These are phyloP conservation scores for Physocladia obscura DNA, from an alignment of 192 early-diverging fungal species.

Conservation along the genomic window DNA sequence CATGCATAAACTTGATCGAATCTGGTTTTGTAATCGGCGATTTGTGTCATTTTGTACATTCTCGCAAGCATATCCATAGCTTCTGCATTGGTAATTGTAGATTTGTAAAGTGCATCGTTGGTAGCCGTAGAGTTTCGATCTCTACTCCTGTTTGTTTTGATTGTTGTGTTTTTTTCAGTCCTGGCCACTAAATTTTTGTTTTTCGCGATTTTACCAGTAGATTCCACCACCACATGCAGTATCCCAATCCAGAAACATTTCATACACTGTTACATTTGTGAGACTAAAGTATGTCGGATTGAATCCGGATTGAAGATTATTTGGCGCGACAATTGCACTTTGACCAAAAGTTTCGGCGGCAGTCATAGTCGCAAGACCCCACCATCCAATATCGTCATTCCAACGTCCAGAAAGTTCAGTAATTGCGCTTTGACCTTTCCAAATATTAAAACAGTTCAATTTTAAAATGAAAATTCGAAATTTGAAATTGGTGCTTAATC, in stretches of 20 bases:
- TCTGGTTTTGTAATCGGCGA: constrained; percentile 30
- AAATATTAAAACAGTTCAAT: neutral
- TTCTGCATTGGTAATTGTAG: constrained; percentile 45
- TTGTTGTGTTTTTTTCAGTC: no score
- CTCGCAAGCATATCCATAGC: constrained; percentile 35
- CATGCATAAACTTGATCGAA: constrained; percentile 36
- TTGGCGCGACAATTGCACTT: constrained; percentile 34
- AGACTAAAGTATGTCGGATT: constrained; percentile 15
- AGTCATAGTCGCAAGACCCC: constrained; percentile 20
- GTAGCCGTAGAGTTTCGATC: neutral
- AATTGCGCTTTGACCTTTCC: neutral
- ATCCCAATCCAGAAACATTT: constrained; percentile 46
- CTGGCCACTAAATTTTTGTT: no score
- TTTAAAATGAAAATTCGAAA: no score
- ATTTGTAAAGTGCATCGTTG: constrained; percentile 35
- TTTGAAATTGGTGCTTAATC: neutral
- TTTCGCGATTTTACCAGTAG: constrained; percentile 49
- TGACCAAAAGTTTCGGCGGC: constrained; percentile 44
- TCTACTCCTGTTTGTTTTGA: neutral
- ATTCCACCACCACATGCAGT: constrained; percentile 45
- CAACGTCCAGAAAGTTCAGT: constrained; percentile 16
- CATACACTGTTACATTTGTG: constrained; percentile 32
- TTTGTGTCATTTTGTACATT: constrained; percentile 28
- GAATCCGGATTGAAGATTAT: constrained; percentile 10
- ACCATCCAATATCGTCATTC: constrained; percentile 28